phyloP scores from a whole-genome alignment of 495 filamentous ascomycete species.

The Jackrogersella multiformis region DNA sequence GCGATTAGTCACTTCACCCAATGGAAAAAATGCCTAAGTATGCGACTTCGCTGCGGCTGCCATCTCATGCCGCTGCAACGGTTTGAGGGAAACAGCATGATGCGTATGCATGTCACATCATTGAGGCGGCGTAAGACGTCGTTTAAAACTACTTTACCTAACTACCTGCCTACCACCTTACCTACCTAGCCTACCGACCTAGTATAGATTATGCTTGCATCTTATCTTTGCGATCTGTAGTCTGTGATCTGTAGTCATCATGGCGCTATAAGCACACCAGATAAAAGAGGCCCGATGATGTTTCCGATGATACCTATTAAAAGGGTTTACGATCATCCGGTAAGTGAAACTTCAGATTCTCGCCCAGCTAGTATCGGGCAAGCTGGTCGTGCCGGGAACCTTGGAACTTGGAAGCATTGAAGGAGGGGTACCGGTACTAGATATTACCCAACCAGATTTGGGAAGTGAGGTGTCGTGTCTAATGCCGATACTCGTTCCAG shows the following conservation, averaged over 20 bases:
- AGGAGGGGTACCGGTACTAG: constrained; percentile 45
- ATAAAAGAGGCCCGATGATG: constrained; percentile 2
- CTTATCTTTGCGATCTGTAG: constrained; percentile 14
- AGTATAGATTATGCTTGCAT: no score
- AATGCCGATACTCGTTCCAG: constrained; percentile 31
- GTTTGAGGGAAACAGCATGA: constrained; percentile 38
- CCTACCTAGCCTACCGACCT: no score
- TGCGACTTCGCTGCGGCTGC: constrained; percentile 39
- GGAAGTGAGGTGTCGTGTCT: constrained; percentile 41
- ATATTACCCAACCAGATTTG: constrained; percentile 37
- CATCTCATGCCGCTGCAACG: constrained; percentile 31
- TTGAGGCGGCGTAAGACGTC: constrained; percentile 34
- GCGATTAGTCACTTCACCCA: constrained; percentile 22
- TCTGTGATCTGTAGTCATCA: constrained; percentile 16
- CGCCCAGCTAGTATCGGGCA: constrained; percentile 5
- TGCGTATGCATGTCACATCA: constrained; percentile 45
- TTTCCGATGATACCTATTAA: constrained; percentile 6
- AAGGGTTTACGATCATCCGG: constrained; percentile 9
- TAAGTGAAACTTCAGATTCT: constrained; percentile 3
- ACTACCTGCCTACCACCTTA: no score
- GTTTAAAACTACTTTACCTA: constrained; percentile 10
- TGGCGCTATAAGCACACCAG: constrained; percentile 2
- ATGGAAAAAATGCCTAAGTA: constrained; percentile 34
- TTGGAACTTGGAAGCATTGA: constrained; percentile 41
- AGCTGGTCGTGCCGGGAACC: not conserved